Evolutionary conservation across 2,329 filamentous ascomycete species (phyloP).

Genomic region (Aureobasidium subglaciale): DNA sequence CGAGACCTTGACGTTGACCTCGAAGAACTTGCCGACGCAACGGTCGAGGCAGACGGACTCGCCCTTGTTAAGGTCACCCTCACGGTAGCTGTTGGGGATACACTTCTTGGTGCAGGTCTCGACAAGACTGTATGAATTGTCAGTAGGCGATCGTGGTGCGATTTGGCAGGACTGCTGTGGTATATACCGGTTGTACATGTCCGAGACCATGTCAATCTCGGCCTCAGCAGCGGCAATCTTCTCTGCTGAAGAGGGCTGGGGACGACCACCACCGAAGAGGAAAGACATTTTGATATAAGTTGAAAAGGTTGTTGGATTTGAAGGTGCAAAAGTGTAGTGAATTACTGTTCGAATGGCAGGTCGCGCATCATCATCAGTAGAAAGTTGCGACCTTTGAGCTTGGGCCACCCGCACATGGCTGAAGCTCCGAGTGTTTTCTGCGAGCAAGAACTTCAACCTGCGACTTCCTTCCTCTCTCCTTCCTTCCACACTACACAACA

Average conservation of each 20-base stretch:
- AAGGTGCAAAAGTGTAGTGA: neutral
- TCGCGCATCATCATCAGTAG: conserved; percentile 8
- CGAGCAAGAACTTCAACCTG: neutral
- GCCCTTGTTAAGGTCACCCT: conserved; percentile 96
- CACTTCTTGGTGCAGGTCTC: conserved; percentile 92
- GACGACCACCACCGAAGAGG: conserved; percentile 61
- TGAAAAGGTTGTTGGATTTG: neutral
- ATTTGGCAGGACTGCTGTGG: neutral
- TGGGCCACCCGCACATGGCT: conserved; percentile 15
- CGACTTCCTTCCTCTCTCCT: neutral
- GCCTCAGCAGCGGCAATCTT: conserved; percentile 95
- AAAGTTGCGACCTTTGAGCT: conserved; percentile 17
- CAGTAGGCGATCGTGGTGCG: conserved; percentile 1
- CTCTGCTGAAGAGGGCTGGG: conserved; percentile 88
- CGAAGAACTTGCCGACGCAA: conserved; percentile 97
- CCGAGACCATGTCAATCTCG: conserved; percentile 94
- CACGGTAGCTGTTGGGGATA: conserved; percentile 84
- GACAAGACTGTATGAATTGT: conserved; percentile 47
- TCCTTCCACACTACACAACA: neutral
- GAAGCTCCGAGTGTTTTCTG: conserved; percentile 14
- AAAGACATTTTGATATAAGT: conserved; percentile 53
- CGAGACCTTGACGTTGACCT: conserved; percentile 94
- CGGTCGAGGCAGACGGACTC: conserved; percentile 97
- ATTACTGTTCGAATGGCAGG: neutral
- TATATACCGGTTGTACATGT: conserved; percentile 92